These are phyloP conservation scores for Coemansia sp. DNA, from an alignment of 192 early-diverging fungal genomes.

Conservation along the genomic window DNA sequence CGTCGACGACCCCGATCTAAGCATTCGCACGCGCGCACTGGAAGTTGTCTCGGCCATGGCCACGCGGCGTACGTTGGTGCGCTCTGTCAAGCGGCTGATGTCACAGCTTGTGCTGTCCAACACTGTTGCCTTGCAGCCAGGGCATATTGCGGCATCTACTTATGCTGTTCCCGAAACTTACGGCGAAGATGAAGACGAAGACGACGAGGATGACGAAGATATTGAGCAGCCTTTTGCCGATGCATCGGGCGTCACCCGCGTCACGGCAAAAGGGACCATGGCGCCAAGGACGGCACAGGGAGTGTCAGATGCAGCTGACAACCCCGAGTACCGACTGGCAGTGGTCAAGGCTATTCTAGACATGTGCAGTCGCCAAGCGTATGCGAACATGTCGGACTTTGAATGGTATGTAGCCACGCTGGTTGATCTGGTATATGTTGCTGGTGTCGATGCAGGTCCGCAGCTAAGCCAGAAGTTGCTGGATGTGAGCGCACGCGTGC, in stretches of 20 bases:
- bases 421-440: slow-evolving; percentile 71
- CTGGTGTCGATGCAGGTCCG: slow-evolving; percentile 74
- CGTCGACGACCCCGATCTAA: slow-evolving; percentile 88
- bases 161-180: slow-evolving; percentile 6
- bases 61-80: slow-evolving; percentile 73
- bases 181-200: slow-evolving; percentile 16
- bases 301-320: slow-evolving; percentile 33
- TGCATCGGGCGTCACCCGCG: slow-evolving; percentile 25
- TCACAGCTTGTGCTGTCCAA: slow-evolving; percentile 67
- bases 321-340: slow-evolving; percentile 70
- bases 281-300: neutral
- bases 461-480: slow-evolving; percentile 74
- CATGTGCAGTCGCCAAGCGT: slow-evolving; percentile 84
- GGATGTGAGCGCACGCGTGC: slow-evolving; percentile 88
- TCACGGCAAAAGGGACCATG: slow-evolving; percentile 34
- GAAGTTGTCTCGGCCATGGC: slow-evolving; percentile 84
- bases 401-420: slow-evolving; percentile 93
- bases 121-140: slow-evolving; percentile 37
- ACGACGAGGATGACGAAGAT: neutral
- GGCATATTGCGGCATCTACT: neutral
- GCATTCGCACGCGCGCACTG: slow-evolving; percentile 85
- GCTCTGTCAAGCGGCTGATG: slow-evolving; percentile 82
- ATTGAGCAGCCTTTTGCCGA: neutral
- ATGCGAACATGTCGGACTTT: slow-evolving; percentile 83
- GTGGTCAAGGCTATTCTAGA: slow-evolving; percentile 80